Percentiles rank a stretch among this genome's conserved stretches.
phyloP scores from a whole-genome alignment of 768 basidiomycete genomes.

The Auricularia auricula-judae region DNA sequence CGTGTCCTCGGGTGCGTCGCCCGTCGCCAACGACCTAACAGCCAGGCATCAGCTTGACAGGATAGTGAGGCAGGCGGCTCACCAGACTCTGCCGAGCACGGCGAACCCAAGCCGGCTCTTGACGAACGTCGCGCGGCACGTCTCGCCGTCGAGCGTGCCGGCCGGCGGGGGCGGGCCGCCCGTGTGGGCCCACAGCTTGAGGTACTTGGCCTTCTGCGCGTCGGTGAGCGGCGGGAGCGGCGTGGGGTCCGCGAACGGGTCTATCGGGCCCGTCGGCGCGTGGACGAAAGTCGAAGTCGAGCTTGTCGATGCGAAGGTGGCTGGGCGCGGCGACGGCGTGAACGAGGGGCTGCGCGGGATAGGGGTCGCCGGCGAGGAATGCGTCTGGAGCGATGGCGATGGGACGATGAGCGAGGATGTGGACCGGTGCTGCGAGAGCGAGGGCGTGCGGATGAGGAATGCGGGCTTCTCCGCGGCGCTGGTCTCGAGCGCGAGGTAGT shows the following conservation, averaged over 20 bases:
- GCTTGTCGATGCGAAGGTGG: background rate
- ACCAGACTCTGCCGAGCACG: background rate
- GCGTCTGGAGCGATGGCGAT: background rate
- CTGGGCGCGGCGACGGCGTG: background rate
- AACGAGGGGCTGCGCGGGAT: background rate
- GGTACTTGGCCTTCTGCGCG: background rate
- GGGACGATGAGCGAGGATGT: background rate
- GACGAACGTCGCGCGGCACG: background rate
- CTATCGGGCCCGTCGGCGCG: background rate
- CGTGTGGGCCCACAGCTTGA: background rate
- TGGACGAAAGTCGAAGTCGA: background rate
- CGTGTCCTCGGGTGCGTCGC: background rate
- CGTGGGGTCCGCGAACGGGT: background rate
- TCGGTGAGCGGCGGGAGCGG: background rate
- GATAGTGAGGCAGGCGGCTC: background rate
- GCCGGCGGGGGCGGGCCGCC: background rate
- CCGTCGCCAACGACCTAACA: background rate
- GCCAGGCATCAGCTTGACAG: background rate
- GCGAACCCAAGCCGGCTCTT: background rate
- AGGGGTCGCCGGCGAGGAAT: background rate
- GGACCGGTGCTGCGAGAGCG: background rate
- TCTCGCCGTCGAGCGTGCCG: background rate
- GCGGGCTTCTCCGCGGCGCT: background rate
- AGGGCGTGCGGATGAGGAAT: background rate
- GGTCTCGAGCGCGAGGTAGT: background rate